These are phyloP conservation scores for Fusarium anthophilum DNA, from an alignment of 2,329 filamentous ascomycete genomes.

Conservation along the genomic window DNA sequence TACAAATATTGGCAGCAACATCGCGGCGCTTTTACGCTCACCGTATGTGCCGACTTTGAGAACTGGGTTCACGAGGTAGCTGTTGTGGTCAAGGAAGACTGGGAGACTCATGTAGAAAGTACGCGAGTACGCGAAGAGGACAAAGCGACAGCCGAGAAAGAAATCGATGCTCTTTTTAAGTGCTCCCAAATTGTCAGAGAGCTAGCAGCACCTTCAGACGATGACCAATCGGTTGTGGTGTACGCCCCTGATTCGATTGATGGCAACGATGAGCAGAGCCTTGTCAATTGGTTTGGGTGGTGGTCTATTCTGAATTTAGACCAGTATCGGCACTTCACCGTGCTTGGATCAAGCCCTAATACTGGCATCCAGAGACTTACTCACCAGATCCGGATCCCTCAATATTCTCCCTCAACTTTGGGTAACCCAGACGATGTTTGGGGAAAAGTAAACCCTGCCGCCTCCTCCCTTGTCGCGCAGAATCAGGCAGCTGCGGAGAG, in stretches of 20 bases:
- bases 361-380: conserved; percentile 32
- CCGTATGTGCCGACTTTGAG: conserved; percentile 43
- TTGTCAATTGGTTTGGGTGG: conserved; percentile 71
- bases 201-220: conserved; percentile 27
- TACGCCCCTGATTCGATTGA: conserved; percentile 61
- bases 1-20: conserved; percentile 34
- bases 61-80: conserved; percentile 45
- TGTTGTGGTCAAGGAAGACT: conserved; percentile 25
- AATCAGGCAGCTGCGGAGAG: neutral
- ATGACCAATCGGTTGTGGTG: conserved; percentile 47
- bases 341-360: conserved; percentile 58
- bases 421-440: conserved; percentile 50
- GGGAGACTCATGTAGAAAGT: neutral
- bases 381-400: conserved; percentile 37
- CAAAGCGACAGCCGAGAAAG: neutral
- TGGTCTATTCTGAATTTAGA: conserved; percentile 64
- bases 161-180: conserved; percentile 38
- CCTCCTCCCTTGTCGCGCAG: neutral
- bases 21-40: conserved; percentile 37
- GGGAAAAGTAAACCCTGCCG: conserved; percentile 1
- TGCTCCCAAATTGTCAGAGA: conserved; percentile 29
- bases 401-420: conserved; percentile 48
- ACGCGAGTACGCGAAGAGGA: neutral
- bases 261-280: conserved; percentile 67
- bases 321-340: conserved; percentile 62